These are phyloP conservation scores for Mycena indigotica DNA, from an alignment of 768 basidiomycete genomes.

Conservation along the genomic window DNA sequence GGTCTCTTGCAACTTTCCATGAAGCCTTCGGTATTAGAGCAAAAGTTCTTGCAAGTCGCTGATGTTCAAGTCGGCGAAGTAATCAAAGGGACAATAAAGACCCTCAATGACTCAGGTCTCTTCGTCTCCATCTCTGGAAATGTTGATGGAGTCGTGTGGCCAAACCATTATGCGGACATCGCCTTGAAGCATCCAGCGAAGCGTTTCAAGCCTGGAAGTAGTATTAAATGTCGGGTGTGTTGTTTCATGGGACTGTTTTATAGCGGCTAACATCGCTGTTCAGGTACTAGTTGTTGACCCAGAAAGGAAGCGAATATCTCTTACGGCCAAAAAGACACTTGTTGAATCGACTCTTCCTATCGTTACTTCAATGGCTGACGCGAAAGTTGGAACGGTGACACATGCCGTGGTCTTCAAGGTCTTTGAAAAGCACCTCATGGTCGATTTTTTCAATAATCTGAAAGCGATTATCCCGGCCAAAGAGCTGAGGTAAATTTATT, in stretches of 20 bases:
- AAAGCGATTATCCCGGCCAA: slow-evolving; percentile 78
- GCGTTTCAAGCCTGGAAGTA: slow-evolving; percentile 81
- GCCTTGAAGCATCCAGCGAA: slow-evolving; percentile 90
- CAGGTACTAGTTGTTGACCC: slow-evolving; percentile 85
- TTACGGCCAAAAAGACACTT: slow-evolving; percentile 92
- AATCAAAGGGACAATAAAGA: slow-evolving; percentile 87
- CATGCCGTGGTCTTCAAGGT: slow-evolving; percentile 85
- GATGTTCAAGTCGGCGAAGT: slow-evolving; percentile 86
- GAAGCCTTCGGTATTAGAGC: slow-evolving; percentile 78
- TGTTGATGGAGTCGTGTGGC: slow-evolving; percentile 93
- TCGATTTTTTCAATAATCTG: slow-evolving; percentile 90
- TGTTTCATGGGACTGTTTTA: slow-evolving; percentile 8
- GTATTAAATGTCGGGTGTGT: slow-evolving; percentile 83
- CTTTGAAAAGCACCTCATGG: slow-evolving; percentile 75
- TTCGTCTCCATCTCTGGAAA: slow-evolving; percentile 87
- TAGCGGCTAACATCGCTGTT: slow-evolving; percentile 2
- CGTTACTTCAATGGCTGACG: slow-evolving; percentile 65
- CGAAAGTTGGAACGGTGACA: slow-evolving; percentile 67
- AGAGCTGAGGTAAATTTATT: slow-evolving; percentile 73
- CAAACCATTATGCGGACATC: slow-evolving; percentile 94
- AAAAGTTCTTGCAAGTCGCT: slow-evolving; percentile 79
- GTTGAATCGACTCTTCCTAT: slow-evolving; percentile 79
- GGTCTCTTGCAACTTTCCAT: slow-evolving; percentile 88
- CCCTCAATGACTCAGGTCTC: slow-evolving; percentile 74
- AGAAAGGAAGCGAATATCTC: slow-evolving; percentile 73